A percentile compares a stretch with the other conserved stretches of the same genome.
These are phyloP conservation scores for Aphanomyces astaci DNA, from an alignment of 352 stramenopile species.

Conservation along the genomic window DNA sequence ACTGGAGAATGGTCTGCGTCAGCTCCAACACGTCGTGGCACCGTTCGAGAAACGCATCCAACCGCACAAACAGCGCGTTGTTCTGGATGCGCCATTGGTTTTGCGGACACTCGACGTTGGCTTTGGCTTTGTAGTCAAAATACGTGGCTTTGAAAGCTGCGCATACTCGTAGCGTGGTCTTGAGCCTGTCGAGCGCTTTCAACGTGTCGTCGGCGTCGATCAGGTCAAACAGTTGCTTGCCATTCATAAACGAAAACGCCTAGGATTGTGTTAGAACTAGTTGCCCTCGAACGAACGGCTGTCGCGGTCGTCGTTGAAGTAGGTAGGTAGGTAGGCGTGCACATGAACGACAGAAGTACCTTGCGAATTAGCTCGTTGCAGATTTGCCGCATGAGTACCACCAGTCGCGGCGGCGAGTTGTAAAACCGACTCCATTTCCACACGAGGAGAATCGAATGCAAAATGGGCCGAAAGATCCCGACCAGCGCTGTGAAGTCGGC, in stretches of 20 bases:
- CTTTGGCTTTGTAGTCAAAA: slow-evolving; percentile 95
- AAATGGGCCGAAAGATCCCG: slow-evolving; percentile 95
- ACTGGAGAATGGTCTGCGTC: slow-evolving; percentile 97
- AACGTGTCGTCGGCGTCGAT: slow-evolving; percentile 95
- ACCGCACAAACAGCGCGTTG: slow-evolving; percentile 95
- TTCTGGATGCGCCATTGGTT: slow-evolving; percentile 98
- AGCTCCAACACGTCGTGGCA: slow-evolving; percentile 97
- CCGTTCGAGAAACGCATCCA: slow-evolving; percentile 96
- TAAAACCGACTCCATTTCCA: slow-evolving; percentile 99
- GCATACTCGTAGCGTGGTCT: slow-evolving; percentile 90
- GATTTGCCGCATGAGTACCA: slow-evolving; percentile 97
- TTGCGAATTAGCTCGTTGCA: slow-evolving; percentile 93
- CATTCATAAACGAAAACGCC: slow-evolving; percentile 87
- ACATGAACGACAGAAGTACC: neutral
- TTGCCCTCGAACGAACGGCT: too few relatives aligned
- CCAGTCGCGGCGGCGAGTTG: slow-evolving; percentile 93
- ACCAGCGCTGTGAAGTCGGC: slow-evolving; percentile 90
- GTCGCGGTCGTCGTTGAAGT: too few relatives aligned
- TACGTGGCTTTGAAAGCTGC: slow-evolving; percentile 97
- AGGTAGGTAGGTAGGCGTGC: neutral
- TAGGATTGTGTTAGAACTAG: too few relatives aligned
- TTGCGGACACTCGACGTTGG: slow-evolving; percentile 92
- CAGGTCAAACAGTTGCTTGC: slow-evolving; percentile 92
- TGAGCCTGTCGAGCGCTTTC: slow-evolving; percentile 91
- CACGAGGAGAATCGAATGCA: slow-evolving; percentile 97